Evolutionary conservation across 495 filamentous ascomycete species (phyloP).

Genomic region (Penicillium coffeae): DNA sequence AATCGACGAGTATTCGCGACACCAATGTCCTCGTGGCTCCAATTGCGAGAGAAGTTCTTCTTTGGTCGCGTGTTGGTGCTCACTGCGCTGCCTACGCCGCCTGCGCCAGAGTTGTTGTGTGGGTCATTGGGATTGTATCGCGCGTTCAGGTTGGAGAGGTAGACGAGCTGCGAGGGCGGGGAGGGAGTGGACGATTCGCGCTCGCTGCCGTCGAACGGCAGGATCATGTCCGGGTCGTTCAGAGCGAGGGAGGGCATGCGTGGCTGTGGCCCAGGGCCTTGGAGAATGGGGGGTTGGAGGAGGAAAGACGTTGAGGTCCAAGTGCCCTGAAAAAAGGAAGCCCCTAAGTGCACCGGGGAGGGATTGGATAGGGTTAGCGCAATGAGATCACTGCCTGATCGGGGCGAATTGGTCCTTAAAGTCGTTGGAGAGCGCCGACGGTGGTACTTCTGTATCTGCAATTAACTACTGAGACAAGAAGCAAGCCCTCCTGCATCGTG

Average conservation of each 20-base stretch:
- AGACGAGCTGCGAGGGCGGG: slow-evolving; percentile 42
- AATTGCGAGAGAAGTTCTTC: slow-evolving; percentile 40
- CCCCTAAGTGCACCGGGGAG: slow-evolving; percentile 19
- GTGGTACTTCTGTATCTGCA: not conserved
- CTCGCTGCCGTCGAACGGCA: slow-evolving; percentile 60
- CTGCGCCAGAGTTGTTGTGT: slow-evolving; percentile 3
- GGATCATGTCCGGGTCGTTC: slow-evolving; percentile 92
- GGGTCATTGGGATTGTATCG: slow-evolving; percentile 20
- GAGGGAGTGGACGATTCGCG: slow-evolving; percentile 52
- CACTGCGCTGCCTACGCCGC: not conserved
- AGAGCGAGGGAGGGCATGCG: slow-evolving; percentile 70
- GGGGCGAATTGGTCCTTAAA: slow-evolving; percentile 5
- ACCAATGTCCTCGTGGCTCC: slow-evolving; percentile 53
- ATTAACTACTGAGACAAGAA: not conserved
- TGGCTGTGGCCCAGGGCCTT: slow-evolving; percentile 12
- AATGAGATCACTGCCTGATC: slow-evolving; percentile 23
- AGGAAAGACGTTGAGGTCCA: slow-evolving; percentile 4
- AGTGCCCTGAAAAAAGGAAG: slow-evolving; percentile 16
- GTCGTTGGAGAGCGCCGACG: not conserved
- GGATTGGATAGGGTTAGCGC: slow-evolving; percentile 19
- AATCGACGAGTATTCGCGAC: slow-evolving; percentile 50
- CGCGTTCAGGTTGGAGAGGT: slow-evolving; percentile 34
- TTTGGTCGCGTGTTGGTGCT: slow-evolving; percentile 18
- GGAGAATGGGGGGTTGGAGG: not conserved
- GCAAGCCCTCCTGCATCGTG: too few species aligned